Evolutionary conservation across 2,329 filamentous ascomycete genomes (phyloP).

Genomic region (Fusarium anguioides): DNA sequence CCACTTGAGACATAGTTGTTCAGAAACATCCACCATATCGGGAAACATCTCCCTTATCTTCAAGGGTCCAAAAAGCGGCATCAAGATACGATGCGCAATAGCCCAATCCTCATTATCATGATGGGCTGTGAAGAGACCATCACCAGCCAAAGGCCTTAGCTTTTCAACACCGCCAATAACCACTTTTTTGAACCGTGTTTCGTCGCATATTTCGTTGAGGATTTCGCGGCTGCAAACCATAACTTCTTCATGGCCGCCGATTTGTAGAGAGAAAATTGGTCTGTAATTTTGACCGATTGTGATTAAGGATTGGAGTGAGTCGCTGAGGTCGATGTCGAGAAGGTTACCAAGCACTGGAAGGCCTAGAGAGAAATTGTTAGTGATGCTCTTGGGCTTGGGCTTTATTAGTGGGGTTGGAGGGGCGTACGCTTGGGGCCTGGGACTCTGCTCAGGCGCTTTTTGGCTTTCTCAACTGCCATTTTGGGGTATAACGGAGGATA

Average conservation of each 20-base stretch:
- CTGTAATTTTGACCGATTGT: neutral
- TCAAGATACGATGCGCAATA: constrained; percentile 73
- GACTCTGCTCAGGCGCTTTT: neutral
- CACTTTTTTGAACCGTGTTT: constrained; percentile 71
- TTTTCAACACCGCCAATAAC: constrained; percentile 60
- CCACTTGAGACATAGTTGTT: constrained; percentile 73
- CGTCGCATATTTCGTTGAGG: constrained; percentile 71
- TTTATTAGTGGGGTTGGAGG: too few relatives aligned
- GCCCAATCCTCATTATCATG: constrained; percentile 70
- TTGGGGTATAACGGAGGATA: neutral
- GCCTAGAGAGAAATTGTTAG: neutral
- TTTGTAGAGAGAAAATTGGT: neutral
- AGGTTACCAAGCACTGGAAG: neutral
- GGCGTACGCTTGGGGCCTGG: too few relatives aligned
- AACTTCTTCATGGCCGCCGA: neutral
- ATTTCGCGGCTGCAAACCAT: neutral
- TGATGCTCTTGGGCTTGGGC: too few relatives aligned
- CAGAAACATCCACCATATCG: constrained; percentile 75
- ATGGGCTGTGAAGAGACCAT: constrained; percentile 72
- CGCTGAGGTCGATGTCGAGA: neutral
- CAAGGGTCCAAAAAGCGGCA: constrained; percentile 76
- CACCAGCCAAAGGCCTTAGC: constrained; percentile 69
- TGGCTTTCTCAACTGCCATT: neutral
- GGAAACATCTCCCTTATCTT: constrained; percentile 75
- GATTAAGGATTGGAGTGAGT: neutral